These are phyloP conservation scores for Stagonosporopsis cucurbitacearum DNA, from an alignment of 2,329 filamentous ascomycete species.

Conservation along the genomic window DNA sequence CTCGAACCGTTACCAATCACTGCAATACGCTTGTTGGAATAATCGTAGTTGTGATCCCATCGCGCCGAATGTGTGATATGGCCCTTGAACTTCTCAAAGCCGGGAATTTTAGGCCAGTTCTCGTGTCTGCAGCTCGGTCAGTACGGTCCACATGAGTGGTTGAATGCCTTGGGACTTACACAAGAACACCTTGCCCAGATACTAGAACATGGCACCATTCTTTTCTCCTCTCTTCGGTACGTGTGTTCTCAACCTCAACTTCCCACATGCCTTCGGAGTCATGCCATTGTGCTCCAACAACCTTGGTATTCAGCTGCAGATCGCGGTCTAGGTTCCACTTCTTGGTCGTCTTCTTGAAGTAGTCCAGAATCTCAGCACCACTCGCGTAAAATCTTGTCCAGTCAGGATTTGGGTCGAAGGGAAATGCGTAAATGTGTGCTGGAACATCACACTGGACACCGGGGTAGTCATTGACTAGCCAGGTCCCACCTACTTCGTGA, in stretches of 20 bases:
- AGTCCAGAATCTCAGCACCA: conserved; percentile 49
- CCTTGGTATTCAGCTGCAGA: conserved; percentile 39
- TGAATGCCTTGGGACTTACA: conserved; percentile 18
- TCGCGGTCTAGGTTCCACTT: conserved; percentile 49
- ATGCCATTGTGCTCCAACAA: conserved; percentile 47
- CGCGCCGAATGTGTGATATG: conserved; percentile 62
- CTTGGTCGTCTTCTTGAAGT: conserved; percentile 46
- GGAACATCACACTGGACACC: conserved; percentile 50
- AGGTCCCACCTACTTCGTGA: conserved; percentile 46
- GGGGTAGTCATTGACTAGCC: conserved; percentile 44
- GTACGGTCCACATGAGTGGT: conserved; percentile 13
- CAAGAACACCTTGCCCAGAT: conserved; percentile 30
- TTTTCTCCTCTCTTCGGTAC: conserved; percentile 12
- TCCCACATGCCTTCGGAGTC: conserved; percentile 47
- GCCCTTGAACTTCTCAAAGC: conserved; percentile 56
- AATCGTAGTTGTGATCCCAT: conserved; percentile 55
- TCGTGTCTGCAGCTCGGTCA: conserved; percentile 12
- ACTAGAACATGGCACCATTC: conserved; percentile 28
- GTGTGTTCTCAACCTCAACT: conserved; percentile 38
- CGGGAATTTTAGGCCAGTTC: conserved; percentile 55
- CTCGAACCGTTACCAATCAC: conserved; percentile 32
- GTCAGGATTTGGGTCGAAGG: conserved; percentile 51
- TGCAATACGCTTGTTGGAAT: conserved; percentile 25
- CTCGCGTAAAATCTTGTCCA: conserved; percentile 51
- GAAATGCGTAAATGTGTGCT: conserved; percentile 41